Evolutionary conservation across 768 basidiomycete species (phyloP).

Genomic region (Amanita exitialis): DNA sequence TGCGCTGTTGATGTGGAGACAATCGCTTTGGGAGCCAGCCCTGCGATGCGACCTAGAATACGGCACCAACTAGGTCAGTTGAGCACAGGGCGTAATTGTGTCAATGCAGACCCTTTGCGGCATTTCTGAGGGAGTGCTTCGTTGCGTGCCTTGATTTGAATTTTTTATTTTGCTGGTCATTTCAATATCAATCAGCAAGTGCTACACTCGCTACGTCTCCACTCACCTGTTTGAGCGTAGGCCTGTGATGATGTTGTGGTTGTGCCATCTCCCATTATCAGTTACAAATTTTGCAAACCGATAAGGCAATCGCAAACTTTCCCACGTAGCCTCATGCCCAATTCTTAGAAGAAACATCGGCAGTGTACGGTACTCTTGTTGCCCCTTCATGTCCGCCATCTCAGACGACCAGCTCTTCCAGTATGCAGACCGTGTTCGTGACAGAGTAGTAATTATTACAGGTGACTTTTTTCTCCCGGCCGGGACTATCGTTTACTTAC

Average conservation of each 20-base stretch:
- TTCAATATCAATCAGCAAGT: neutral
- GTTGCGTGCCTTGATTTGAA: slow-evolving; percentile 91
- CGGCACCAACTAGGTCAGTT: neutral
- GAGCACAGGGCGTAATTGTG: too few relatives aligned
- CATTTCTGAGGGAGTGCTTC: slow-evolving; percentile 76
- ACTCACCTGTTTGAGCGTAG: slow-evolving; percentile 4
- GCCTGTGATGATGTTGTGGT: slow-evolving; percentile 49
- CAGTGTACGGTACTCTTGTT: too few relatives aligned
- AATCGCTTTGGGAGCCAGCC: slow-evolving; percentile 43
- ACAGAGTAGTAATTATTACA: slow-evolving; percentile 43
- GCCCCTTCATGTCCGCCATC: slow-evolving; percentile 40
- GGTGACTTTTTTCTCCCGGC: slow-evolving; percentile 19
- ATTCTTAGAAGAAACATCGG: too few relatives aligned
- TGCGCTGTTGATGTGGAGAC: slow-evolving; percentile 49
- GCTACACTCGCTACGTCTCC: neutral
- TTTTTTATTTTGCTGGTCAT: slow-evolving; percentile 68
- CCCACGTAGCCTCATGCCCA: too few relatives aligned
- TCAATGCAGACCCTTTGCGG: slow-evolving; percentile 58
- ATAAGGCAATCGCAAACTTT: neutral
- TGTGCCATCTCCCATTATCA: neutral
- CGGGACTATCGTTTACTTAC: neutral
- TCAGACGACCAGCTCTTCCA: slow-evolving; percentile 35
- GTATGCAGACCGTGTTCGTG: slow-evolving; percentile 28
- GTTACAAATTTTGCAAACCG: neutral
- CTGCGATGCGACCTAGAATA: slow-evolving; percentile 43